A percentile compares a stretch with the other conserved stretches of the same genome.
These are phyloP conservation scores for Xenosphaeropsis pyriputrescens DNA, from an alignment of 2,329 filamentous ascomycete species.

Conservation along the genomic window DNA sequence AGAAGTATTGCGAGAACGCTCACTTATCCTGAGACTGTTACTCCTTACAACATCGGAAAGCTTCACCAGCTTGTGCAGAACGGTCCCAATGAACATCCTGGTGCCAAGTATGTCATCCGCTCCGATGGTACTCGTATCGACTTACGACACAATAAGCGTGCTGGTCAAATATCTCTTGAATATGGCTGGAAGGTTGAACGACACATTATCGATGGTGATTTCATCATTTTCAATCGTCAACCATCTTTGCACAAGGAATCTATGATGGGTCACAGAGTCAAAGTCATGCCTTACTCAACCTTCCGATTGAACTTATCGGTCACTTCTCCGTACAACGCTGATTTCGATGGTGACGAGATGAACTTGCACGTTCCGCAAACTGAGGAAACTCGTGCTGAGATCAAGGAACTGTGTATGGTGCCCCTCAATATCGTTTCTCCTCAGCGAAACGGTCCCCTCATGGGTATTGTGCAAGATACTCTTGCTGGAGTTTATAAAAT, in stretches of 20 bases:
- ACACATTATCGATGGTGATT: slow-evolving; percentile 90
- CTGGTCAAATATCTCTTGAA: slow-evolving; percentile 72
- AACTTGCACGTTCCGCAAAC: slow-evolving; percentile 98
- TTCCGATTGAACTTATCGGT: slow-evolving; percentile 96
- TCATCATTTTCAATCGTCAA: slow-evolving; percentile 99
- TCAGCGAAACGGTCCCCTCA: slow-evolving; percentile 88
- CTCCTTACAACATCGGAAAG: slow-evolving; percentile 92
- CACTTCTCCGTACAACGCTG: slow-evolving; percentile 96
- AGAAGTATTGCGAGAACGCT: slow-evolving; percentile 83
- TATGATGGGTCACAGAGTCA: slow-evolving; percentile 98
- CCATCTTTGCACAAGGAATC: slow-evolving; percentile 98
- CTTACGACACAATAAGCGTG: slow-evolving; percentile 80
- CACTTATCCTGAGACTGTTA: slow-evolving; percentile 95
- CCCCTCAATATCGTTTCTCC: slow-evolving; percentile 96
- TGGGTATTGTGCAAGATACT: slow-evolving; percentile 99
- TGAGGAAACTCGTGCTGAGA: slow-evolving; percentile 89
- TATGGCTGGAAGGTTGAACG: slow-evolving; percentile 99
- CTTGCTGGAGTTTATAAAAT: slow-evolving; percentile 96
- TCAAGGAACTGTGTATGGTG: slow-evolving; percentile 93
- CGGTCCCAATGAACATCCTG: slow-evolving; percentile 87
- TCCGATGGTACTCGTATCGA: slow-evolving; percentile 91
- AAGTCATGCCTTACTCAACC: slow-evolving; percentile 97
- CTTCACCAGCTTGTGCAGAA: slow-evolving; percentile 82
- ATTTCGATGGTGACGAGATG: slow-evolving; percentile 99
- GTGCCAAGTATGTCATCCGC: slow-evolving; percentile 91